phyloP scores from a whole-genome alignment of 345 rosid species.

The Triadica sebifera region DNA sequence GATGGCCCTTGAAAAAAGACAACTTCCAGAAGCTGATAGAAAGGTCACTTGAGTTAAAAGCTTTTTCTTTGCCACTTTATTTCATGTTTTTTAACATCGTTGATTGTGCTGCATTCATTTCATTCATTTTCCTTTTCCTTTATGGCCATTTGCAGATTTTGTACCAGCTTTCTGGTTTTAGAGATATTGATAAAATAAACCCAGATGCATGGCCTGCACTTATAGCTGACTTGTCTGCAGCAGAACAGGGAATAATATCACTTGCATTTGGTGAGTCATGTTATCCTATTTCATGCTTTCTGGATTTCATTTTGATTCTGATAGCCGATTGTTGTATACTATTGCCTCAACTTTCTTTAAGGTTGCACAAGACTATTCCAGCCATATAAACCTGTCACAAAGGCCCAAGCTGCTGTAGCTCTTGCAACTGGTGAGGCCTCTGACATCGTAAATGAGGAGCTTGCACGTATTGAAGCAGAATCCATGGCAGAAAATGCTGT shows the following conservation, averaged over 20 bases:
- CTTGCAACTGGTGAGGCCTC: conserved; percentile 82
- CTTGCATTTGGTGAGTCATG: conserved; percentile 81
- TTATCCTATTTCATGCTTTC: conserved; percentile 13
- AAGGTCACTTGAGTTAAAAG: conserved; percentile 42
- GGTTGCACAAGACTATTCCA: conserved; percentile 90
- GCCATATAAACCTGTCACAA: conserved; percentile 90
- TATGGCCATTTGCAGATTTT: conserved; percentile 41
- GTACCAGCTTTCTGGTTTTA: conserved; percentile 72
- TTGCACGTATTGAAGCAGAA: conserved; percentile 90
- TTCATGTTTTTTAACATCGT: not conserved
- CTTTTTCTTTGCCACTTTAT: conserved; percentile 1
- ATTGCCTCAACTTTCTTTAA: conserved; percentile 8
- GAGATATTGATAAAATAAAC: conserved; percentile 74
- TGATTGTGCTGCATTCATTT: conserved; percentile 8
- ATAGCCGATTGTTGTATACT: not conserved
- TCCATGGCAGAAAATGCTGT: conserved; percentile 87
- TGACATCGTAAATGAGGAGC: conserved; percentile 75
- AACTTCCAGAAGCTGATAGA: conserved; percentile 80
- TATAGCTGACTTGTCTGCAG: conserved; percentile 74
- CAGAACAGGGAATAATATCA: conserved; percentile 82
- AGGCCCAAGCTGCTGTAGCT: conserved; percentile 93
- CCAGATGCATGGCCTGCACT: conserved; percentile 95
- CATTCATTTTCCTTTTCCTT: not conserved
- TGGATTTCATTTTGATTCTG: conserved; percentile 20
- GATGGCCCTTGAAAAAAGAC: conserved; percentile 81